These are phyloP conservation scores for Candolleomyces aberdarensis DNA, from an alignment of 768 basidiomycete genomes.

Conservation along the genomic window DNA sequence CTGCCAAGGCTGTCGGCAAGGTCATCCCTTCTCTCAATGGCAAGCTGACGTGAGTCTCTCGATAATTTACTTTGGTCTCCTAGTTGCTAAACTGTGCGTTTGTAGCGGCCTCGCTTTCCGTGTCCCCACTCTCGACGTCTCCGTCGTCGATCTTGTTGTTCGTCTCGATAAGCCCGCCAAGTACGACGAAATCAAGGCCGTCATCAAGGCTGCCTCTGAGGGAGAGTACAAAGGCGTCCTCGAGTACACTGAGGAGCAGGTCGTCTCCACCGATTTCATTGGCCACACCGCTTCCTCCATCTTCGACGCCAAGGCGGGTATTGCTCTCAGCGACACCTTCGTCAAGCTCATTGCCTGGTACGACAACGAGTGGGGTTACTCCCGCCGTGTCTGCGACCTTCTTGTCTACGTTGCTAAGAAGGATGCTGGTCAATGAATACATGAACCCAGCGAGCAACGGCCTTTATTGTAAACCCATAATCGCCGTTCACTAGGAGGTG, in stretches of 20 bases:
- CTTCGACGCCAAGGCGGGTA: constrained; percentile 94
- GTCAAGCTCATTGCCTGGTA: constrained; percentile 98
- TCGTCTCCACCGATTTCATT: constrained; percentile 94
- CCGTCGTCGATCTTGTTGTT: constrained; percentile 95
- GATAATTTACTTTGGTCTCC: background rate
- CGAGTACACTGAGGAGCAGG: constrained; percentile 89
- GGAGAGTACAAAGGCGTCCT: constrained; percentile 70
- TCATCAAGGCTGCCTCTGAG: constrained; percentile 75
- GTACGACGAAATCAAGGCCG: constrained; percentile 90
- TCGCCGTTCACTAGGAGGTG: background rate
- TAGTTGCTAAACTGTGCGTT: constrained; percentile 3
- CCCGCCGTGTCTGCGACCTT: constrained; percentile 87
- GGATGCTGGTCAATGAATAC: constrained; percentile 43
- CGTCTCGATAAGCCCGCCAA: constrained; percentile 81
- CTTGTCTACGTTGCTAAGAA: constrained; percentile 75
- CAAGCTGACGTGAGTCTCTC: constrained; percentile 81
- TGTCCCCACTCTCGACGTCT: constrained; percentile 94
- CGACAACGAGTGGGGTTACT: constrained; percentile 96
- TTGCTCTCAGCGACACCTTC: constrained; percentile 87
- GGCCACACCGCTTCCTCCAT: constrained; percentile 78
- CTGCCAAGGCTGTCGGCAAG: constrained; percentile 98
- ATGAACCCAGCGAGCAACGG: background rate
- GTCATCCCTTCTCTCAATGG: constrained; percentile 96
- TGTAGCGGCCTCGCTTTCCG: constrained; percentile 91
- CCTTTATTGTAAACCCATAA: background rate